Evolutionary conservation across 2,329 filamentous ascomycete genomes (phyloP).

Genomic region (Ustulina deusta): DNA sequence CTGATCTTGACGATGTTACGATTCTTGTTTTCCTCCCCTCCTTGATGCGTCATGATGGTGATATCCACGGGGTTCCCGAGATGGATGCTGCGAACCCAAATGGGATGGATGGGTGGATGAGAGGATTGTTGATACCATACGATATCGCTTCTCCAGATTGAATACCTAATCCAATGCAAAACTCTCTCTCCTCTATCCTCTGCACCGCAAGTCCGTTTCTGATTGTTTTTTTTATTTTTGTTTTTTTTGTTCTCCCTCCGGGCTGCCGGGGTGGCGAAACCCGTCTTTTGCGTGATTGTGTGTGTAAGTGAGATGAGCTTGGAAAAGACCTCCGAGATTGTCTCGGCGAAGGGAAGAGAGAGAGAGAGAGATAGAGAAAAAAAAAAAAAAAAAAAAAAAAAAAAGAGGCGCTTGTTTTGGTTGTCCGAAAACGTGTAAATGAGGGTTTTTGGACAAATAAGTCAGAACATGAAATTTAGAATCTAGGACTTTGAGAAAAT

Average conservation of each 20-base stretch:
- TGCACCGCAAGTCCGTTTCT: conserved; percentile 14
- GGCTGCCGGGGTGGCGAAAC: conserved; percentile 33
- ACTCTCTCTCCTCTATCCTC: conserved; percentile 5
- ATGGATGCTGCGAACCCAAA: background rate
- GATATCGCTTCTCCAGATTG: conserved; percentile 25
- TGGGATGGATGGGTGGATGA: background rate
- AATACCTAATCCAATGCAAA: conserved; percentile 21
- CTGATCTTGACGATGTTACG: conserved; percentile 22
- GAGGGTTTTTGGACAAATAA: background rate
- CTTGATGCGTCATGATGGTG: conserved; percentile 10
- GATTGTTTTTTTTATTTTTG: too few species aligned
- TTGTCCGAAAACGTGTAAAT: background rate
- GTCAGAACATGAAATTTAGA: background rate
- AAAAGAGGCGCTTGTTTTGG: too few species aligned
- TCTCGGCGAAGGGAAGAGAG: background rate
- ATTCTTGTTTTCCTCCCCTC: conserved; percentile 1
- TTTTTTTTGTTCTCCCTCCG: conserved; percentile 1
- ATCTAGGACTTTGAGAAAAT: background rate
- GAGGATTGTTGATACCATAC: conserved; percentile 18
- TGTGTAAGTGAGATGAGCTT: conserved; percentile 28
- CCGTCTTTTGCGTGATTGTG: conserved; percentile 19
- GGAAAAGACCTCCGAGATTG: background rate
- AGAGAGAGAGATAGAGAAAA: too few species aligned
- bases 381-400: too few species aligned
- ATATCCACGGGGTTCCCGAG: conserved; percentile 16